Evolutionary conservation across 331 rosid species (phyloP).

Genomic region (Prunus yedoensis): DNA sequence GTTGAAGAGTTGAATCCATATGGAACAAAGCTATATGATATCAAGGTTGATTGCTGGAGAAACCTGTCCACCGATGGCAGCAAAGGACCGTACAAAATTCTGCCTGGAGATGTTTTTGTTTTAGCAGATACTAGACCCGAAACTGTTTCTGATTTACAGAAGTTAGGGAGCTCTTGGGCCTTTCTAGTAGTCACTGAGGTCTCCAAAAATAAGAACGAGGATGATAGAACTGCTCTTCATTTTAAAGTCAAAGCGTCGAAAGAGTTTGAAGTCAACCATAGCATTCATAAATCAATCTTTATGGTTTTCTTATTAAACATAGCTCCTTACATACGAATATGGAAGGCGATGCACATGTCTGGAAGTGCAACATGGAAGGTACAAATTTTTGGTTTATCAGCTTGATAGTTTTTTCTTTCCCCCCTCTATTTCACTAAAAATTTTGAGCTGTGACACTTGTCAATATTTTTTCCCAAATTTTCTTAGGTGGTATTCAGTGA

Average conservation of each 20-base stretch:
- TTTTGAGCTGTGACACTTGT: background rate
- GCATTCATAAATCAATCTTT: constrained; percentile 29
- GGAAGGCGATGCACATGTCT: constrained; percentile 55
- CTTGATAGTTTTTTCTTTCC: background rate
- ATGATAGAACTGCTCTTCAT: constrained; percentile 19
- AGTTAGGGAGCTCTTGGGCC: constrained; percentile 43
- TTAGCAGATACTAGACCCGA: constrained; percentile 53
- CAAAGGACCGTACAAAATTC: constrained; percentile 49
- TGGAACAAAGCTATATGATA: constrained; percentile 28
- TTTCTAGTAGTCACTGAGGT: constrained; percentile 36
- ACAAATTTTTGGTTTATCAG: background rate
- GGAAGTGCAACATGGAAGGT: constrained; percentile 67
- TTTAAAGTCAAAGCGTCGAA: constrained; percentile 37
- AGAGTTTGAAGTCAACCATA: constrained; percentile 21
- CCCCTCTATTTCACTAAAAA: background rate
- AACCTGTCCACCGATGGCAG: constrained; percentile 36
- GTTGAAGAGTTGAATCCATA: constrained; percentile 21
- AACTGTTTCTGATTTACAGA: constrained; percentile 40
- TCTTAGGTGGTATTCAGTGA: constrained; percentile 59
- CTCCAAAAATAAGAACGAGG: constrained; percentile 13
- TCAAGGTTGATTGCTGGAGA: constrained; percentile 43
- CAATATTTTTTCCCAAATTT: constrained; percentile 2
- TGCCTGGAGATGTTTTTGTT: constrained; percentile 57
- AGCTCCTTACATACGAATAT: constrained; percentile 41
- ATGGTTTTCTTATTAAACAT: constrained; percentile 46